Percentiles rank a stretch among this genome's conserved stretches.
Conservation (phyloP, 495 filamentous ascomycete genomes). For the Penicillium soppii region DNA sequence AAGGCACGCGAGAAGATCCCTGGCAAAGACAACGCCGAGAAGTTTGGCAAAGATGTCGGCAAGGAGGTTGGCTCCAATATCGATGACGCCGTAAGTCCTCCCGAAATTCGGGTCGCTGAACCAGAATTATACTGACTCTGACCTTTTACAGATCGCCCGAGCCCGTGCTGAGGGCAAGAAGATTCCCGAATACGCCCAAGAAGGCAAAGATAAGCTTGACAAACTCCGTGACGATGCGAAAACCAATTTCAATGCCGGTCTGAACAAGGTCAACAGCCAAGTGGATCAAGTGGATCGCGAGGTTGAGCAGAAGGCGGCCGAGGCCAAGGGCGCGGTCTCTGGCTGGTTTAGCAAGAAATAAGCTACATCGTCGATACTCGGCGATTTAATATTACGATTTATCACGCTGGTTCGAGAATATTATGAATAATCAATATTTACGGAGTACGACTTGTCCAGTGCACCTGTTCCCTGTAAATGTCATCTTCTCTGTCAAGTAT, state of each 20-base stretch:
- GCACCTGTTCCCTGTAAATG: background rate
- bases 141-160: conserved; percentile 53
- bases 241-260: conserved; percentile 26
- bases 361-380: background rate
- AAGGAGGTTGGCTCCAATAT: conserved; percentile 53
- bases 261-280: conserved; percentile 49
- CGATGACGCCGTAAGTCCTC: conserved; percentile 52
- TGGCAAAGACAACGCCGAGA: conserved; percentile 48
- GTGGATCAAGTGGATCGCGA: conserved; percentile 63
- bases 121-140: conserved; percentile 1
- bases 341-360: conserved; percentile 76
- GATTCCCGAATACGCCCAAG: conserved; percentile 57
- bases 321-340: conserved; percentile 75
- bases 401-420: background rate
- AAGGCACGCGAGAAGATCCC: conserved; percentile 64
- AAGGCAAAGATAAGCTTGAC: conserved; percentile 70
- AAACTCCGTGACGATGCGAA: conserved; percentile 48
- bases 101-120: background rate
- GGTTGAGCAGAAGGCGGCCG: conserved; percentile 70
- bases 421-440: background rate
- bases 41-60: conserved; percentile 48
- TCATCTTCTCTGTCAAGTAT: background rate
- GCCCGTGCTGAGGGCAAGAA: conserved; percentile 60
- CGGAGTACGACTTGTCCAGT: no score
- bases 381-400: background rate